Base-by-base conservation (phyloP, 2,329 filamentous ascomycete genomes). In the Furcasterigmium sp. region DNA sequence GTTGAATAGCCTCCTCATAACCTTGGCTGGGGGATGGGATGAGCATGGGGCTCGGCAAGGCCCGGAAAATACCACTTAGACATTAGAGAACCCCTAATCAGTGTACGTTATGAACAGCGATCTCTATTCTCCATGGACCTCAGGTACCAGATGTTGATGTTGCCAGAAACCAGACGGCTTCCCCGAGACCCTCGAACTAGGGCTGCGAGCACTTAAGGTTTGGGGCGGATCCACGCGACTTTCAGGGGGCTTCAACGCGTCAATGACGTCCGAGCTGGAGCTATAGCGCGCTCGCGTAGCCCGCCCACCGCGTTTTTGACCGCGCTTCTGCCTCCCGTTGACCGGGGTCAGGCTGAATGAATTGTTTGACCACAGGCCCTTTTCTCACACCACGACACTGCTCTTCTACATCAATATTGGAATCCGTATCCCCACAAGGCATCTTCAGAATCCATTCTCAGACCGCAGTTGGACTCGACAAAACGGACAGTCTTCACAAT, bases 71-170 rank as follows among this genome's bases (percentile, higher is more conserved):
- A 40, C 38, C 38, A 32, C 14, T 21, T 40, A 40, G 38, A 40
- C 38, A 40, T 38, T 35, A 35, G 15, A 40, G 28, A 40, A 17
- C 18, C 17, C 9, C n/a, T 40, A 40, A 40, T 40, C 19, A 23
- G 18, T 40, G 38, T 40, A n/a, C n/a, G n/a, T n/a, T n/a, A 40
- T 30, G 11, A 40, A 23, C 19, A 40, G 29, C 32, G 32, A 35
- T 35, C 32, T 35, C 32, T 35, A 15, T 15, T 35, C 18, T 26
- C 11, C 11, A 7, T n/a, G n/a, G n/a, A n/a, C n/a, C n/a, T n/a
- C n/a, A n/a, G n/a, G n/a, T n/a, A n/a, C n/a, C n/a, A n/a, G n/a
- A n/a, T n/a, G n/a, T n/a, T n/a, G n/a, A n/a, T n/a, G n/a, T n/a
- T n/a, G n/a, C n/a, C n/a, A n/a, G n/a, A n/a, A n/a, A n/a, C n/a